phyloP scores from a whole-genome alignment of 331 rosid genomes.

The Pyracantha coccinea region DNA sequence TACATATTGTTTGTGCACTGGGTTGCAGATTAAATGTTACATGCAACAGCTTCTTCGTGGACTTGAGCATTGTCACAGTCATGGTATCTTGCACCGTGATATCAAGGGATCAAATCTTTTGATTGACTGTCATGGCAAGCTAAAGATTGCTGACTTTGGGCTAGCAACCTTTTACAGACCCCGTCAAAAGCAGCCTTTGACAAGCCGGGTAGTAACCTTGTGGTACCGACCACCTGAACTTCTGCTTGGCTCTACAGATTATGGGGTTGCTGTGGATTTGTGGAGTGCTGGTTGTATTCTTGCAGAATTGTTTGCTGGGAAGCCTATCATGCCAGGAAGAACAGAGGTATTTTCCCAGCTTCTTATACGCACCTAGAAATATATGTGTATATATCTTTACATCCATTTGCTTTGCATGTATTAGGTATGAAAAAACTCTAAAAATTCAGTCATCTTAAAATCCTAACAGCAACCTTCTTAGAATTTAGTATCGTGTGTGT shows the following conservation, averaged over 20 bases:
- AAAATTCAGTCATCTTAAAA: neutral
- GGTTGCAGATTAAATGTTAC: slow-evolving; percentile 67
- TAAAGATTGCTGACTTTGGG: slow-evolving; percentile 84
- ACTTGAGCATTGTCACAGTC: slow-evolving; percentile 81
- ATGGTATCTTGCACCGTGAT: slow-evolving; percentile 81
- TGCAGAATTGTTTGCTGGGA: slow-evolving; percentile 72
- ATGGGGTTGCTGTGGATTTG: slow-evolving; percentile 74
- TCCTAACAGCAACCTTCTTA: neutral
- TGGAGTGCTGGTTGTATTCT: slow-evolving; percentile 95
- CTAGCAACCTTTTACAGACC: slow-evolving; percentile 55
- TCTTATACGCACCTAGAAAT: neutral
- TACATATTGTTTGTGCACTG: neutral
- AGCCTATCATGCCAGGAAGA: slow-evolving; percentile 87
- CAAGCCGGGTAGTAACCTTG: slow-evolving; percentile 86
- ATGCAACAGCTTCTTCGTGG: slow-evolving; percentile 83
- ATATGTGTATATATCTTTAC: neutral
- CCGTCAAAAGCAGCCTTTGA: slow-evolving; percentile 51
- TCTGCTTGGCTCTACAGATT: slow-evolving; percentile 70
- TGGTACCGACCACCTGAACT: slow-evolving; percentile 95
- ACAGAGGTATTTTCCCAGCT: slow-evolving; percentile 57
- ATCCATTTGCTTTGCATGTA: neutral
- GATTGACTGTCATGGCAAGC: slow-evolving; percentile 55
- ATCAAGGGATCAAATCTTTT: slow-evolving; percentile 86
- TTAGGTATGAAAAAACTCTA: neutral
- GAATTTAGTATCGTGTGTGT: neutral